Conservation (phyloP, 176 grass and related monocot species). For the Carex littledalei region DNA sequence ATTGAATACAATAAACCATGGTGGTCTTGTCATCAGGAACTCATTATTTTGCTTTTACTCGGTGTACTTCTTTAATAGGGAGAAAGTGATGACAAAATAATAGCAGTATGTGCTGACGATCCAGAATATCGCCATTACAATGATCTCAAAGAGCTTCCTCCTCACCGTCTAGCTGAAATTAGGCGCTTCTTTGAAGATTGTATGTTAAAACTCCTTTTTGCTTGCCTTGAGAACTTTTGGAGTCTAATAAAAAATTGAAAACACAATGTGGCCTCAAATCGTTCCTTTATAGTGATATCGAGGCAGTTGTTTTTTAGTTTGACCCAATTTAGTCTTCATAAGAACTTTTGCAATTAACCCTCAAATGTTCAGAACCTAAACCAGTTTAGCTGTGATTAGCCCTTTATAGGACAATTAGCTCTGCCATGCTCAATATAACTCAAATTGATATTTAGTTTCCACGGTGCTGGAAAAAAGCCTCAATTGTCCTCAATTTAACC, state of each 20-base stretch:
- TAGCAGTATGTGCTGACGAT: constrained; percentile 43
- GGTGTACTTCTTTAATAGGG: constrained; percentile 22
- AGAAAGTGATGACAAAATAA: constrained; percentile 42
- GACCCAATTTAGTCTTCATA: background rate
- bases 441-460: background rate
- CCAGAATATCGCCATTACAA: constrained; percentile 42
- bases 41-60: background rate
- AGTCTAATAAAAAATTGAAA: background rate
- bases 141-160: constrained; percentile 32
- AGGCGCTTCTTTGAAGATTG: constrained; percentile 44
- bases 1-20: background rate
- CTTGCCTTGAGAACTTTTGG: background rate
- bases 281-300: background rate
- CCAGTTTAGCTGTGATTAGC: background rate
- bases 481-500: background rate
- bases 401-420: background rate
- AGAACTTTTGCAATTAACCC: background rate
- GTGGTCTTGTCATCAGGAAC: background rate
- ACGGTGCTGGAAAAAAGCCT: background rate
- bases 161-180: constrained; percentile 44
- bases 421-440: background rate
- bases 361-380: background rate
- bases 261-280: background rate
- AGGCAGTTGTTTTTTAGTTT: background rate
- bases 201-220: constrained; percentile 8